Evolutionary conservation across 495 filamentous ascomycete genomes (phyloP), one percentile per base, ranked within the genome.

Genomic region (Venustampulla echinocandica): DNA sequence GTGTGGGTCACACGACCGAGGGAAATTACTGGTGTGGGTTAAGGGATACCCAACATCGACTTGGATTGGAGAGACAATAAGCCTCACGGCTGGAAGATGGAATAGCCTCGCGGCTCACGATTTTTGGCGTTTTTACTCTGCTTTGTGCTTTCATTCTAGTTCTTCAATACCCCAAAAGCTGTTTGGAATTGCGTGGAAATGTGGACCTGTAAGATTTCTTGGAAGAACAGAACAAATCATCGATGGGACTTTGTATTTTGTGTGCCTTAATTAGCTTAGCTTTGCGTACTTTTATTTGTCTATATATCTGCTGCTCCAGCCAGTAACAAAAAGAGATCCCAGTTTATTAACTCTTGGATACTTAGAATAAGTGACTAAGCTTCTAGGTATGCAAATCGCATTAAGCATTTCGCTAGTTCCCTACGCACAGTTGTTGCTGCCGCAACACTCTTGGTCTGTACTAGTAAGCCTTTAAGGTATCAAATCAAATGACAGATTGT

Each of bases 1-100:
- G 17, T 41, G 46, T 24, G 33, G 45, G 53, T 36, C 38, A 35
- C 38, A 46, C 49, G 47, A 32, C 48, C 47, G 39, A 40, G 34
- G 25, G 42, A 49, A 46, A 52, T 46, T 43, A 54, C 44, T 44
- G 42, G 52, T 39, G 46, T 18, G 15, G 30, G 20, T 36, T 35
- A 42, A 36, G 47, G 50, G 50, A 30, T 41, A 28, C n/a, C 27
- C 39, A 42, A 13, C 40, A 15, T 20, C 39, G 19, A 18, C 35
- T 46, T 27, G 43, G 38, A 20, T 37, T 21, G 27, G 43, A 53
- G 54, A 62, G 54, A 61, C 17, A 56, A 52, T 59, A 56, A 58
- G 67, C 68, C 67, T 69, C 69, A 59, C 69, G 66, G 67, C 64
- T 66, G 57, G 59, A 69, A 61, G 62, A 65, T 50, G 58, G 59